These are phyloP conservation scores for Achaetomiella virescens DNA, from an alignment of 495 filamentous ascomycete genomes.

Conservation along the genomic window DNA sequence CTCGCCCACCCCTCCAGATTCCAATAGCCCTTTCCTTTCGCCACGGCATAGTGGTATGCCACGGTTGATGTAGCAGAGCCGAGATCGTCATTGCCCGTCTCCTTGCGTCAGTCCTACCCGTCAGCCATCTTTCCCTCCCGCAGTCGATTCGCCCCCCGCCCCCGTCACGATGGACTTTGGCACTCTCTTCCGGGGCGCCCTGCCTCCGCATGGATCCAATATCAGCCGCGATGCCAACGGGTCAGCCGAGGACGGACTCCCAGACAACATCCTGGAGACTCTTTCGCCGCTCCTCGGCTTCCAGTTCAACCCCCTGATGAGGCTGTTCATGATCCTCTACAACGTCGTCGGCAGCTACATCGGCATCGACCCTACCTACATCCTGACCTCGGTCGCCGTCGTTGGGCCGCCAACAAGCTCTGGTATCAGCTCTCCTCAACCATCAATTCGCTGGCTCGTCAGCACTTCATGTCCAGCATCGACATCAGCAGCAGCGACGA, in stretches of 20 bases:
- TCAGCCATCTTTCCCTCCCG: not conserved
- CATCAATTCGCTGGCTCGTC: slow-evolving; percentile 25
- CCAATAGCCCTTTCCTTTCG: not conserved
- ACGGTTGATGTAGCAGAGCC: not conserved
- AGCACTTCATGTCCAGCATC: slow-evolving; percentile 50
- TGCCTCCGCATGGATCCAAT: slow-evolving; percentile 24
- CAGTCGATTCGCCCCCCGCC: not conserved
- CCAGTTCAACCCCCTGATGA: slow-evolving; percentile 28
- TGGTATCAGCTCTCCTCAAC: slow-evolving; percentile 25
- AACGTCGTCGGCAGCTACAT: slow-evolving; percentile 26
- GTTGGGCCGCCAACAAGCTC: slow-evolving; percentile 37
- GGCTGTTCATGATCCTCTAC: slow-evolving; percentile 25
- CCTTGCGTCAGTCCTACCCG: not conserved
- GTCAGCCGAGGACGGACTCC: slow-evolving; percentile 5
- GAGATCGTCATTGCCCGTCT: not conserved
- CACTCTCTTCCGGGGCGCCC: slow-evolving; percentile 15
- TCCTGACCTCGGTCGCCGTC: slow-evolving; percentile 31
- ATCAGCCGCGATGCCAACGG: slow-evolving; percentile 13
- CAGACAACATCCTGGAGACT: slow-evolving; percentile 22
- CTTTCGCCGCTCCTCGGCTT: slow-evolving; percentile 25
- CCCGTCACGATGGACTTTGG: slow-evolving; percentile 22
- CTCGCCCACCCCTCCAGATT: not conserved
- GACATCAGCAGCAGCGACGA: slow-evolving; percentile 52
- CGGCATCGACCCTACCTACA: slow-evolving; percentile 34
- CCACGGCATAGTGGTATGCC: not conserved